Evolutionary conservation across 2,329 filamentous ascomycete genomes (phyloP).

Genomic region (Fusarium heterosporum): DNA sequence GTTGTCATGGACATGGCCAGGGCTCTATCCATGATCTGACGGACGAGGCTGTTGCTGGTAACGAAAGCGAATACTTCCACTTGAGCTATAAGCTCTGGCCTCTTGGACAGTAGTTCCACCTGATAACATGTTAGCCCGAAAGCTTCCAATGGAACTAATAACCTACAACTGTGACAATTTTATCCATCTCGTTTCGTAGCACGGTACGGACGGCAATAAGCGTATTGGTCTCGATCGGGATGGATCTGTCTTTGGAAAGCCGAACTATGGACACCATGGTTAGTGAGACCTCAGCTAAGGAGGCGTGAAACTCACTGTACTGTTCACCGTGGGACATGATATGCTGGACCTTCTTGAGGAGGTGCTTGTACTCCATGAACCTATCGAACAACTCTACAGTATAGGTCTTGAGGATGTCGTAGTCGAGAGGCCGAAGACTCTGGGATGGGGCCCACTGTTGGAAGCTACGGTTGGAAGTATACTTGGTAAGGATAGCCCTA

Average conservation of each 20-base stretch:
- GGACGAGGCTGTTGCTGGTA: not conserved
- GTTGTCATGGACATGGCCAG: accelerated
- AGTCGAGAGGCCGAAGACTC: not conserved
- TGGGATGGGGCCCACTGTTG: not conserved
- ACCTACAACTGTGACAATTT: not conserved
- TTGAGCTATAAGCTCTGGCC: not conserved
- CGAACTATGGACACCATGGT: too few species aligned
- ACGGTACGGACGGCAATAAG: not conserved
- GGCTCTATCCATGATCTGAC: not conserved
- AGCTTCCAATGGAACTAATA: too few species aligned
- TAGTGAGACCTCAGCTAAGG: too few species aligned
- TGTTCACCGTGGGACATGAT: not conserved
- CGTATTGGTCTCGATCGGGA: not conserved
- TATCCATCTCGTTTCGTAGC: not conserved
- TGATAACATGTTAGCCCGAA: too few species aligned
- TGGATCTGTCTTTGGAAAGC: too few species aligned
- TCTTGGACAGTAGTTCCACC: too few species aligned
- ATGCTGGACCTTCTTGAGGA: not conserved
- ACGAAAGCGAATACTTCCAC: not conserved
- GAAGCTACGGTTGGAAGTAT: not conserved
- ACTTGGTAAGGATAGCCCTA: slow-evolving; percentile 28
- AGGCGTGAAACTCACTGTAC: too few species aligned
- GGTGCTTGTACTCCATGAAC: slow-evolving; percentile 28
- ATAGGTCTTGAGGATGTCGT: not conserved
- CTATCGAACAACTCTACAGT: slow-evolving; percentile 17